phyloP scores from a whole-genome alignment of 169 alveolate species.

The Eimeria maxima region DNA sequence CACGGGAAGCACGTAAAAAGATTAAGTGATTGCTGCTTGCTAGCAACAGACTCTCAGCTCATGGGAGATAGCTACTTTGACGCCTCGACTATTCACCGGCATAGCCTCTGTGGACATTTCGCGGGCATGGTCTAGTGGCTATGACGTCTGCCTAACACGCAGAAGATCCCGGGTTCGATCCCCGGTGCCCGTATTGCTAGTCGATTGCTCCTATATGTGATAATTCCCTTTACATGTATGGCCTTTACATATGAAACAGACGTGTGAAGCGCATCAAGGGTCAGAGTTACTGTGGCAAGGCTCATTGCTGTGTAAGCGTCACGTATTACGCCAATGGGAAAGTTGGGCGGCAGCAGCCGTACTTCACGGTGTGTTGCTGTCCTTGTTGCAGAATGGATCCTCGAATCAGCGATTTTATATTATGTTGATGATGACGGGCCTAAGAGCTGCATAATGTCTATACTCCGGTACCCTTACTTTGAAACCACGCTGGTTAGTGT shows the following conservation, averaged over 20 bases:
- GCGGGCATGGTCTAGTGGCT: slow-evolving; percentile 86
- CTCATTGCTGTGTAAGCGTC: too few species aligned
- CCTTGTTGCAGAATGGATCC: too few species aligned
- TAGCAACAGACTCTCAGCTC: not conserved
- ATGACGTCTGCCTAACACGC: slow-evolving; percentile 85
- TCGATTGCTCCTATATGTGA: not conserved
- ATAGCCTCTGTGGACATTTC: not conserved
- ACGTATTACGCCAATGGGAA: too few species aligned
- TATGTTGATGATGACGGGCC: not conserved
- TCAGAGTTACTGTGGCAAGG: too few species aligned
- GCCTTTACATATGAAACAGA: too few species aligned
- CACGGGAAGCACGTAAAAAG: not conserved
- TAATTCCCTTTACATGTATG: too few species aligned
- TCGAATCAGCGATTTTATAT: too few species aligned
- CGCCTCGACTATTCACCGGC: not conserved
- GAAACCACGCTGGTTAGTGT: not conserved
- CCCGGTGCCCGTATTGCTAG: slow-evolving; percentile 82
- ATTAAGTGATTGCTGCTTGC: not conserved
- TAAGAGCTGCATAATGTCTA: not conserved
- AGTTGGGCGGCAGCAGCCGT: too few species aligned
- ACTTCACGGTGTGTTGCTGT: too few species aligned
- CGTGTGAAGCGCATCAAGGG: too few species aligned
- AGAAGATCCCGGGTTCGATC: slow-evolving; percentile 85
- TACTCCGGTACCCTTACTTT: not conserved
- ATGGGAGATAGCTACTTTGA: not conserved